phyloP scores from a whole-genome alignment of 2,329 filamentous ascomycete species.

The Coniella lustricola region DNA sequence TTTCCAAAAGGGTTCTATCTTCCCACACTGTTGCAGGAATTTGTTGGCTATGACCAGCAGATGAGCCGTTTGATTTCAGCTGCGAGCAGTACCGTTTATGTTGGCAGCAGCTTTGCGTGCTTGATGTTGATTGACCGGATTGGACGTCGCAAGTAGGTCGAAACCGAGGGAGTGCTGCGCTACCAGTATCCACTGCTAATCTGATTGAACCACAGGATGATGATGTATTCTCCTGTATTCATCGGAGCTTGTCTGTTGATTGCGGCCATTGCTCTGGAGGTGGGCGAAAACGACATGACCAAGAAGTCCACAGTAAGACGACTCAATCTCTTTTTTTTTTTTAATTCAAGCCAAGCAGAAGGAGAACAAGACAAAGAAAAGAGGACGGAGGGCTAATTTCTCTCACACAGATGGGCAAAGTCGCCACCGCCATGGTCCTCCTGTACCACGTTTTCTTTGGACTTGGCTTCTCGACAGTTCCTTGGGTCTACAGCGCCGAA shows the following conservation, averaged over 20 bases:
- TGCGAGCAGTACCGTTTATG: conserved; percentile 37
- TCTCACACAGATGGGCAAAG: conserved; percentile 26
- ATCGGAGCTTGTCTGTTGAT: conserved; percentile 32
- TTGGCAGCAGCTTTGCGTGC: conserved; percentile 29
- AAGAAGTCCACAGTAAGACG: conserved; percentile 21
- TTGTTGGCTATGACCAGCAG: conserved; percentile 40
- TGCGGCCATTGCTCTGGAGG: conserved; percentile 23
- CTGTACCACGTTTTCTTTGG: conserved; percentile 36
- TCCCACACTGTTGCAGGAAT: conserved; percentile 48
- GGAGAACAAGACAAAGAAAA: background rate
- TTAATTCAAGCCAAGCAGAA: background rate
- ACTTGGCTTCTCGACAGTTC: conserved; percentile 31
- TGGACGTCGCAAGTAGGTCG: conserved; percentile 31
- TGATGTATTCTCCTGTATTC: conserved; percentile 30
- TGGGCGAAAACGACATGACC: conserved; percentile 20
- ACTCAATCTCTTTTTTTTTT: no score
- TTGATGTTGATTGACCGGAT: conserved; percentile 33
- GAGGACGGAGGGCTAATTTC: no score
- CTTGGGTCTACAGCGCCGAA: conserved; percentile 36
- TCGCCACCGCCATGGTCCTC: conserved; percentile 36
- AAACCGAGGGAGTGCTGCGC: no score
- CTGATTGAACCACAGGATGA: conserved; percentile 23
- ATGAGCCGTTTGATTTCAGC: conserved; percentile 47
- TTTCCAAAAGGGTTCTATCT: conserved; percentile 33
- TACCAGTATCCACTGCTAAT: background rate